A percentile compares a stretch with the other conserved stretches of the same genome.
Conservation (phyloP, 1,284 basidiomycete species). For the Exobasidium rhododendri region DNA sequence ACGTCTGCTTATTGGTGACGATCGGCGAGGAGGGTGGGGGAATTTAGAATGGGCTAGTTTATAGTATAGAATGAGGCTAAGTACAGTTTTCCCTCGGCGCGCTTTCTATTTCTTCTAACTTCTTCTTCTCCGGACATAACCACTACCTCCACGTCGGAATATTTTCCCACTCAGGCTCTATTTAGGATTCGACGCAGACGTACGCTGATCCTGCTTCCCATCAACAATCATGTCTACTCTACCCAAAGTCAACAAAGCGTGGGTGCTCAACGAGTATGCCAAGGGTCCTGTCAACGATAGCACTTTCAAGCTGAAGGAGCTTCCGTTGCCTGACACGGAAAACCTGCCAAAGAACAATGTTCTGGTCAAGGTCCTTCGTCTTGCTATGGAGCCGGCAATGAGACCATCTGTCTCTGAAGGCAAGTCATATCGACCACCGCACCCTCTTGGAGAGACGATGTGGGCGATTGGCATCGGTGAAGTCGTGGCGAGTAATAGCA, state of each 20-base stretch:
- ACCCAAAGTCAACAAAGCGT: slow-evolving; percentile 1
- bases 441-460: slow-evolving; percentile 8
- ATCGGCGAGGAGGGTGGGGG: too few relatives aligned
- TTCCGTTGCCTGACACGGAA: slow-evolving; percentile 1
- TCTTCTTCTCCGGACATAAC: not conserved
- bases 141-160: not conserved
- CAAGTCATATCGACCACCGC: slow-evolving; percentile 9
- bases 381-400: slow-evolving; percentile 15
- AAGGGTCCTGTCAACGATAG: slow-evolving; percentile 2
- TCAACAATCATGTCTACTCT: slow-evolving; percentile 4
- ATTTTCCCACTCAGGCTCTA: too few relatives aligned
- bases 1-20: too few relatives aligned
- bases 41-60: too few relatives aligned
- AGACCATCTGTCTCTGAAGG: not conserved
- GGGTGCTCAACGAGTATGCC: slow-evolving; percentile 10
- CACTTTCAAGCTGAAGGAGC: slow-evolving; percentile 3
- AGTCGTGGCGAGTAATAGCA: not conserved
- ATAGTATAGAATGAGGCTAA: too few relatives aligned
- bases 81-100: too few relatives aligned
- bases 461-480: slow-evolving; percentile 17
- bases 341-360: slow-evolving; percentile 1
- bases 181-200: too few relatives aligned
- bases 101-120: too few relatives aligned
- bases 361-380: not conserved
- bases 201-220: too few relatives aligned